Evolutionary conservation across 306 rosid species (phyloP).

Genomic region (Acmispon strigosus): DNA sequence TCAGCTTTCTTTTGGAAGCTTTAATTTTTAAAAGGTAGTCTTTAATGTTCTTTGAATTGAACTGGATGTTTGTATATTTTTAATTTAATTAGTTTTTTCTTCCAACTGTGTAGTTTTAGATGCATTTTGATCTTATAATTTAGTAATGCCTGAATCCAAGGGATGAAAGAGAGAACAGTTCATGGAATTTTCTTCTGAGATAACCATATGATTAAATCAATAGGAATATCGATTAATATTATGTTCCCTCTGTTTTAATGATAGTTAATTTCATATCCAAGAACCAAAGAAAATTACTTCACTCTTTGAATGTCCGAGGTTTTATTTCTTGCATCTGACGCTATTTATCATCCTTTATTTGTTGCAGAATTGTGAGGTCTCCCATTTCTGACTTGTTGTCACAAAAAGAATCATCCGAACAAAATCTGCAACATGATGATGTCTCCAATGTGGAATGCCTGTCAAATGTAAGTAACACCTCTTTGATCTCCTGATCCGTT

Average conservation of each 20-base stretch:
- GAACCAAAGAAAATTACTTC: neutral
- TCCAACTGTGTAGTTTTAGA: neutral
- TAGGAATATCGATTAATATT: neutral
- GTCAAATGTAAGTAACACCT: conserved; percentile 42
- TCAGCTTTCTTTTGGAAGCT: neutral
- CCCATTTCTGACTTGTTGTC: conserved; percentile 52
- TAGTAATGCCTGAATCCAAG: neutral
- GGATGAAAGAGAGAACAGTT: neutral
- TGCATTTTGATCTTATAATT: neutral
- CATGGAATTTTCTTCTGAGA: neutral
- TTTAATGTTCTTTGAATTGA: neutral
- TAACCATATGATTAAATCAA: neutral
- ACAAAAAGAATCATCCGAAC: conserved; percentile 33
- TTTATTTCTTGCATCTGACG: neutral
- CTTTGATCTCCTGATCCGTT: neutral
- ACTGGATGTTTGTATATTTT: neutral
- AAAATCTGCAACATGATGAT: conserved; percentile 26
- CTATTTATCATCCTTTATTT: conserved; percentile 7
- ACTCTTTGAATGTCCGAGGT: neutral
- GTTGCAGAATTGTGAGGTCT: conserved; percentile 62
- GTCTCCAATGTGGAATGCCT: conserved; percentile 35
- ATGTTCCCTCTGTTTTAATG: neutral
- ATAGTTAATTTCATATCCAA: neutral
- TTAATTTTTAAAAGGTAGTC: neutral
- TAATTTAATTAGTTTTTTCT: neutral